Evolutionary conservation across 352 stramenopile genomes (phyloP).

Genomic region (Globisporangium paddicum): DNA sequence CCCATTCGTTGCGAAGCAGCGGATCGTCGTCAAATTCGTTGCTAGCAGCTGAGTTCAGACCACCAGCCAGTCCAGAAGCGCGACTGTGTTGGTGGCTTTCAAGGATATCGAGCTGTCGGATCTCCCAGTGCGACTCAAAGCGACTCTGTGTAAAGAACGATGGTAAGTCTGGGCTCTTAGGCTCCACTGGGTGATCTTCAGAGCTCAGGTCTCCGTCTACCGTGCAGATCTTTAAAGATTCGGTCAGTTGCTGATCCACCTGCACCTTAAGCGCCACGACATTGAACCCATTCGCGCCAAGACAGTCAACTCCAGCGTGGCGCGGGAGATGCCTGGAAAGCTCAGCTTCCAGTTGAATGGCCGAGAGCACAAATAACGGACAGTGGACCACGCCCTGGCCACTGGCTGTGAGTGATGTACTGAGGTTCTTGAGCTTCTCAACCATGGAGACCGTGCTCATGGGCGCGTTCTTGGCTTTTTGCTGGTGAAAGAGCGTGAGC

Average conservation of each 20-base stretch:
- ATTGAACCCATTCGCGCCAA: constrained; percentile 3
- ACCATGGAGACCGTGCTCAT: constrained; percentile 8
- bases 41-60: background rate
- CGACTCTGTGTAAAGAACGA: constrained; percentile 3
- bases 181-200: background rate
- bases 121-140: constrained; percentile 11
- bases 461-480: constrained; percentile 21
- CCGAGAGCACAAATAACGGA: constrained; percentile 31
- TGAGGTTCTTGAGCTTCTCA: constrained; percentile 15
- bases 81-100: background rate
- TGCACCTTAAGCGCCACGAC: constrained; percentile 13
- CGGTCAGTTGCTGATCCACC: constrained; percentile 13
- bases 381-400: constrained; percentile 21
- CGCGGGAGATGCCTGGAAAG: constrained; percentile 22
- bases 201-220: background rate
- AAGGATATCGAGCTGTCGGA: constrained; percentile 12
- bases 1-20: constrained; percentile 35
- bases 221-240: background rate
- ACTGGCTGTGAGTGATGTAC: constrained; percentile 6
- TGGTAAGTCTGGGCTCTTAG: background rate
- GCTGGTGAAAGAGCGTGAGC: constrained; percentile 35
- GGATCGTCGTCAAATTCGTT: constrained; percentile 23
- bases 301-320: background rate
- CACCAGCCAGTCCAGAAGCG: background rate
- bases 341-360: constrained; percentile 25